Evolutionary conservation across 129 eudicot species (phyloP), one percentile per base, ranked within the genome.

Genomic region (Flaveria ramosissima): DNA sequence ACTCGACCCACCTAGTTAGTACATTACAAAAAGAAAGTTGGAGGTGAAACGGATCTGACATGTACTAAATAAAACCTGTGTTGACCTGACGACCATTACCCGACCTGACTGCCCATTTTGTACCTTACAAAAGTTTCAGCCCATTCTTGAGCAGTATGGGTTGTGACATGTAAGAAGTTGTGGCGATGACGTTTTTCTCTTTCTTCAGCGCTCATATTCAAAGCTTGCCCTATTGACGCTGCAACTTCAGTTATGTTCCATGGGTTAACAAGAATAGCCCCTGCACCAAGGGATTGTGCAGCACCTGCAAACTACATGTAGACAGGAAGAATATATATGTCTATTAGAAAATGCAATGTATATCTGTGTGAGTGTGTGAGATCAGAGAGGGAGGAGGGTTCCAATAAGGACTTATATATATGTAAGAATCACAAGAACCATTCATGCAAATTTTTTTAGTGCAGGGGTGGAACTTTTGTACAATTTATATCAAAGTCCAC

Each of bases 71-170:
- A 55, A 4, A 16, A 30, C 45, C 21, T 63, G 21, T 63, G 21
- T 63, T 63, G 69, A 63, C 46, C 69, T 20, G 2, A 63, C 15
- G 20, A 62, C 21, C 39, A 30, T 63, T 2, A 63, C 23, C 41
- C 67, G 9, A 32, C 69, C 68, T 13, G 42, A 61, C 12, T 7
- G 5, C 69, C 23, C 69, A 63, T 13, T 30, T 63, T 56, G 27
- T 77, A 95, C 99, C 99, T 95, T 8, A 95, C 97, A 78, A 95
- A 95, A 59, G 87, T 86, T 76, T 95, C 97, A 20, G 97, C 97
- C 99, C 99, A 95, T 80, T 95, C 85, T 77, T 95, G 99, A 80
- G 97, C 92, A 73, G 99, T 95, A 82, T 92, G 99, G 53, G 88
- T 79, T 13, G 97, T 95, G 70, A 95, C 96, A 65, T 95, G 97